A percentile compares a stretch with the other conserved stretches of the same genome.
Conservation (phyloP, 176 grass and related monocot species). For the Oryza officinalis region DNA sequence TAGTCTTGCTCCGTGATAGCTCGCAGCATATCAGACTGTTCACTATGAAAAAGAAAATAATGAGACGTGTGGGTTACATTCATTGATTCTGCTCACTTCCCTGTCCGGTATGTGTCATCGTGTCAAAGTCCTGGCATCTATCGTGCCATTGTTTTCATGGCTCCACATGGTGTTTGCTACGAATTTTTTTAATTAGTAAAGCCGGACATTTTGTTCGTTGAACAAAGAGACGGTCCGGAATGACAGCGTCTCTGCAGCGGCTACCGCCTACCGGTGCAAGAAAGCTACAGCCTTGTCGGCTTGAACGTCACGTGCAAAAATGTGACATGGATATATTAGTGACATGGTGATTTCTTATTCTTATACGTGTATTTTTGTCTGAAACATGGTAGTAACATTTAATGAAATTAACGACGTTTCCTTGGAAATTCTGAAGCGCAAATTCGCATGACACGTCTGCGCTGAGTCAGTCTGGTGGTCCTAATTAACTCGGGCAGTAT, state of each 20-base stretch:
- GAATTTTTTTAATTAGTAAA: neutral
- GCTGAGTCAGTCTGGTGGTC: neutral
- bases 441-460: neutral
- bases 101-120: neutral
- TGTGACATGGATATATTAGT: neutral
- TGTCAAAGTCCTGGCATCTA: neutral
- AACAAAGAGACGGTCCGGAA: too few species aligned
- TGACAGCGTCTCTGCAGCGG: neutral
- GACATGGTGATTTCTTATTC: neutral
- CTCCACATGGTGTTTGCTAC: neutral
- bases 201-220: neutral
- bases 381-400: neutral
- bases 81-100: neutral
- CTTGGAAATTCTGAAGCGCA: neutral
- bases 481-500: neutral
- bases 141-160: neutral
- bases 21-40: neutral
- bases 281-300: neutral
- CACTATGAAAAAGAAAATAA: neutral
- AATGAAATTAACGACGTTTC: neutral
- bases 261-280: neutral
- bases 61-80: neutral
- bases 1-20: neutral
- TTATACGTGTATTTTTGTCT: neutral
- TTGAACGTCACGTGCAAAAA: neutral